A percentile compares a stretch with the other conserved stretches of the same genome.
phyloP scores from a whole-genome alignment of 202 grass and related monocot genomes.

The Bolboschoenoplectus hybrid region DNA sequence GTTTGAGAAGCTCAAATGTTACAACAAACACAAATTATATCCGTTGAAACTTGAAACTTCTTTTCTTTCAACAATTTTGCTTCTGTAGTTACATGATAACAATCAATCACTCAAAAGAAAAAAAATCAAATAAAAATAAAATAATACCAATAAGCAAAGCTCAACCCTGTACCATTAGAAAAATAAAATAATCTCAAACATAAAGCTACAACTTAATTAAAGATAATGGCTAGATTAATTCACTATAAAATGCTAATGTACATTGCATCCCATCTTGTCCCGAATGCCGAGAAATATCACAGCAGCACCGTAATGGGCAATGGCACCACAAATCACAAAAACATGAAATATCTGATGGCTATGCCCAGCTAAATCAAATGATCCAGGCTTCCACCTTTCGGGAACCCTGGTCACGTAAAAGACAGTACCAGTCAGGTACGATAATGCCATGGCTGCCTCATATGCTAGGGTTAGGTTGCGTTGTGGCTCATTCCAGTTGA shows the following conservation, averaged over 20 bases:
- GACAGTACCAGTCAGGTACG: conserved; percentile 60
- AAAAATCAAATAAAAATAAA: neutral
- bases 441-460: conserved; percentile 83
- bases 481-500: conserved; percentile 82
- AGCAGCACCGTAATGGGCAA: conserved; percentile 86
- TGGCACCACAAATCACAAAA: conserved; percentile 82
- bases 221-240: neutral
- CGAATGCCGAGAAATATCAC: conserved; percentile 72
- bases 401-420: conserved; percentile 83
- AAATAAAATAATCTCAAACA: conserved; percentile 21
- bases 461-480: conserved; percentile 83
- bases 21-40: neutral
- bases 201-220: neutral
- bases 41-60: neutral
- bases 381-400: conserved; percentile 77
- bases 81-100: conserved; percentile 25
- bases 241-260: conserved; percentile 11
- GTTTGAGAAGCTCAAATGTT: neutral
- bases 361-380: conserved; percentile 75
- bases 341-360: conserved; percentile 96
- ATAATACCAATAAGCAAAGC: conserved; percentile 12
- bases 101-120: conserved; percentile 26
- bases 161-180: neutral
- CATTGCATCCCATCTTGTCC: conserved; percentile 62
- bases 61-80: neutral